Evolutionary conservation across 2,329 filamentous ascomycete species (phyloP), one percentile per base, ranked within the genome.

Genomic region (Sclerotiophoma versabilis): DNA sequence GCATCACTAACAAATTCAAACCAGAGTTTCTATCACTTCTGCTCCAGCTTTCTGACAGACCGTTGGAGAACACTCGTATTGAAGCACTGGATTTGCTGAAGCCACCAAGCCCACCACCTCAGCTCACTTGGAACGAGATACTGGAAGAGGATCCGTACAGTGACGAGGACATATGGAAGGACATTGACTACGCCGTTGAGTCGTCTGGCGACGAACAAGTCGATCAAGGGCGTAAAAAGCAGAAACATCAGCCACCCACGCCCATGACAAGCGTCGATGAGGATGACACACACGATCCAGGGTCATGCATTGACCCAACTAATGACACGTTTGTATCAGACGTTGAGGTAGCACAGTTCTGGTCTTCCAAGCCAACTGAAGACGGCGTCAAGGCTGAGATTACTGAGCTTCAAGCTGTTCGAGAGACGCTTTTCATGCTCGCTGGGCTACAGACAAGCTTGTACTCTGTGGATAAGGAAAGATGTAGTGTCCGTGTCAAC

Each of bases 401-500:
- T 5, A 84, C 89, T 0, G 93, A 96, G 70, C 78, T 90, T 1
- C 87, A 93, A 59, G 79, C 87, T 10, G 77, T 93, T 22, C 85
- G 92, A 41, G 92, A 98, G 68, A 84, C 86, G 0, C 79, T 97
- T 0, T 93, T 91, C 65, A 96, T 97, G 91, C 82, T 98, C 0
- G 84, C 86, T 48, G 93, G 93, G 0, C 77, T 95, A 4, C 83
- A 87, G 5, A 93, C 90, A 2, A 88, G 86, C 1, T 69, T 96
- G 1, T 96, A 93, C 65, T 50, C 62, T 9, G 59, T 66, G 60
- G 73, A 78, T 62, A 69, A 47, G 26, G 50, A 60, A 22, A 63
- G 61, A 7, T 66, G 59, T 26, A 69, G 66, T 29, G 60, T 70
- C 5, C 60, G 59, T 4, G 49, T 79, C 34, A 75, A 78, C 43